Base-by-base conservation (phyloP, 805 yeast species). In the Lachancea nothofagi region DNA sequence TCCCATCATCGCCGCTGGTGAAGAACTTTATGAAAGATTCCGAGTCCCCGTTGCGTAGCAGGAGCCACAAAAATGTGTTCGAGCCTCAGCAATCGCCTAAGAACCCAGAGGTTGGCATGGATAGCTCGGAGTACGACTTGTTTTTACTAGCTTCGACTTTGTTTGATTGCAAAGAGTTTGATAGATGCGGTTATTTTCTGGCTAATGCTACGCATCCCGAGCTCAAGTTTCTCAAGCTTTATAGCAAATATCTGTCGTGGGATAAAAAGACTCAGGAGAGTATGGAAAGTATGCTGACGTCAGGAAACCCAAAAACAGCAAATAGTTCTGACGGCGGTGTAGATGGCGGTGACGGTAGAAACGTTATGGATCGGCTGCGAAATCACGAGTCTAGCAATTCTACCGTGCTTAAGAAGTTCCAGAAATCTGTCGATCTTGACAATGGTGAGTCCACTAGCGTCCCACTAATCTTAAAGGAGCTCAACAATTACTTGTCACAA, bases 131-230 rank as follows among this genome's bases (percentile, higher is more conserved):
- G 41, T 52, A 59, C 35, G 71, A 74, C 42, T 62, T 64, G 43
- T 62, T 83, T 20, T 47, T 75, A 12, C 65, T 86, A 20, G 96
- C 90, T 1, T 75, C 77, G 39, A 59, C 83, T 0, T 80, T 83
- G 54, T 86, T 90, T 66, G 82, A 78, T 52, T 78, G 86, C 53
- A 80, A 83, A 51, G 97, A 93, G 61, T 90, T 80, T 55, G 90
- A 81, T 42, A 64, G 97, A 20, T 83, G 89, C 41, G 77, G 83
- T 4, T 66, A 69, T 49, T 70, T 70, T 10, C 64, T 93, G 42
- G 69, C 68, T 40, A 68, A 69, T 12, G 75, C 80, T 36, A 56
- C 50, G 15, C 68, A 78, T 36, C 67, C 78, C 0, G 69, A 71
- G 15, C 43, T 59, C n/a, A 53, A 51, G 23, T 93, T 89, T 53